Evolutionary conservation across 208 protist genomes (phyloP).

Genomic region (Trypanosoma rangeli): DNA sequence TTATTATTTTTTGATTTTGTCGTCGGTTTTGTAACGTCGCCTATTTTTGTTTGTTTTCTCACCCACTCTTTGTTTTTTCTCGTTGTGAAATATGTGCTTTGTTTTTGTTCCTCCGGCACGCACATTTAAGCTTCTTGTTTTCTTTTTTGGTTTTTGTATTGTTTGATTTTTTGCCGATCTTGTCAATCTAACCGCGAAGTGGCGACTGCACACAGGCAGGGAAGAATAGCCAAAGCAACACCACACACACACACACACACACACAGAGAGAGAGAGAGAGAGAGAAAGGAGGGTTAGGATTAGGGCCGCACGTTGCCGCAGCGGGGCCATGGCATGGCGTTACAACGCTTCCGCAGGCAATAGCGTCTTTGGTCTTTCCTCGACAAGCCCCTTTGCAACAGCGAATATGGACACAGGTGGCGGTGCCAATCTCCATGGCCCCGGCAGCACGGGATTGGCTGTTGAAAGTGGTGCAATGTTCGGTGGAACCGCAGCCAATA

Average conservation of each 20-base stretch:
- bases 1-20: neutral
- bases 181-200: no score
- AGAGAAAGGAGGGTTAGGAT: neutral
- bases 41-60: neutral
- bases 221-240: no score
- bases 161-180: no score
- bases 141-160: no score
- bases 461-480: neutral
- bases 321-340: constrained; percentile 46
- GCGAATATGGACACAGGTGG: constrained; percentile 4
- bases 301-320: neutral
- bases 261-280: neutral
- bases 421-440: constrained; percentile 35
- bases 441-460: constrained; percentile 97
- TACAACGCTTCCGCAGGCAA: constrained; percentile 34
- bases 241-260: neutral
- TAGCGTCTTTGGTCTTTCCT: neutral
- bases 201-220: no score
- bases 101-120: neutral
- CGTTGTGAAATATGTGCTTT: neutral
- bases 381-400: constrained; percentile 8
- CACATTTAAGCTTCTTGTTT: no score
- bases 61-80: neutral
- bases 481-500: neutral
- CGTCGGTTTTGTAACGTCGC: neutral